Evolutionary conservation across 495 filamentous ascomycete genomes (phyloP).

Genomic region (Penicillium longicatenatum): DNA sequence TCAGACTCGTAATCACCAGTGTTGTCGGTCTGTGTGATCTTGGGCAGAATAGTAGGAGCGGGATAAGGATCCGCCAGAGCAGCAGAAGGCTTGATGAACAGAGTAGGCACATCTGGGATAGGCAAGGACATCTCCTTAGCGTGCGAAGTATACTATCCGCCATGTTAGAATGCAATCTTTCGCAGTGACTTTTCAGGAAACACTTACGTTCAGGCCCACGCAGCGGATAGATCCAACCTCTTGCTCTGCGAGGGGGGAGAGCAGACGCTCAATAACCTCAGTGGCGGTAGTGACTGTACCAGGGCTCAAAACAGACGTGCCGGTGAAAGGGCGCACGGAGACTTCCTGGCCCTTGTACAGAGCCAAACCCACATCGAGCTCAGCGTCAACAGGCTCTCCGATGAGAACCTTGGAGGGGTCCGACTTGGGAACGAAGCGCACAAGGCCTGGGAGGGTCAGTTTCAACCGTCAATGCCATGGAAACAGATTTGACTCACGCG

Average conservation of each 20-base stretch:
- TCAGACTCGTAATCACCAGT: conserved; percentile 84
- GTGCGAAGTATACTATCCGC: conserved; percentile 66
- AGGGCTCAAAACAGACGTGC: conserved; percentile 53
- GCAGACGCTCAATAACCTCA: conserved; percentile 52
- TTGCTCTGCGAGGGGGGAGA: conserved; percentile 54
- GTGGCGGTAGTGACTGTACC: conserved; percentile 50
- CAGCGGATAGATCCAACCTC: conserved; percentile 61
- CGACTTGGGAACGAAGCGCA: conserved; percentile 60
- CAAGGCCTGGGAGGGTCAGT: conserved; percentile 46
- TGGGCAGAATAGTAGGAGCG: conserved; percentile 63
- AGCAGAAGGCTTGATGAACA: conserved; percentile 82
- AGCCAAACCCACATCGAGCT: conserved; percentile 58
- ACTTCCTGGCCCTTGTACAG: conserved; percentile 58
- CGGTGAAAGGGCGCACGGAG: conserved; percentile 54
- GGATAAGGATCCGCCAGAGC: conserved; percentile 70
- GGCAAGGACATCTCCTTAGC: conserved; percentile 74
- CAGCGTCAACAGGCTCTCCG: conserved; percentile 55
- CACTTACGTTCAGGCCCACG: conserved; percentile 68
- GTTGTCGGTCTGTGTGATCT: conserved; percentile 54
- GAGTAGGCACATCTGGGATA: conserved; percentile 70
- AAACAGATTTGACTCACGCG: conserved; percentile 32
- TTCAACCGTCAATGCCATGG: neutral
- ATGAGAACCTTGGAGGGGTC: conserved; percentile 52
- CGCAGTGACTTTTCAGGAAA: neutral
- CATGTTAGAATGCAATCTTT: neutral